These are phyloP conservation scores for Globisporangium canariense DNA, from an alignment of 352 stramenopile genomes.

Conservation along the genomic window DNA sequence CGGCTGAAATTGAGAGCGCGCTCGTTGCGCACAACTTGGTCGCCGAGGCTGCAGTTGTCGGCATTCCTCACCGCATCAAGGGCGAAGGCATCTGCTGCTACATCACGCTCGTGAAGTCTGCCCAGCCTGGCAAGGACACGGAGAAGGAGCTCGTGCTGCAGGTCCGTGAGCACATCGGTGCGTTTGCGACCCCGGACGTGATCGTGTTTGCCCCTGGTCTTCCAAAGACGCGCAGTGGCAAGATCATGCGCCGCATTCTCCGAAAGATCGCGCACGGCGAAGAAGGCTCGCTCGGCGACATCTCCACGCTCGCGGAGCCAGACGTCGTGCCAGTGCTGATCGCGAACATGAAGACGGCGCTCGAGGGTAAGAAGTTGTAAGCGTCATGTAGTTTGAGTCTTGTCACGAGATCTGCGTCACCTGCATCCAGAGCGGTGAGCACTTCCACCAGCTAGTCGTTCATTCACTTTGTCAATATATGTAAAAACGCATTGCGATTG, in stretches of 20 bases:
- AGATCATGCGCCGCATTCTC: constrained; percentile 99
- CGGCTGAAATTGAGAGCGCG: constrained; percentile 85
- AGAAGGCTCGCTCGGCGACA: constrained; percentile 93
- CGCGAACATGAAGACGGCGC: constrained; percentile 74
- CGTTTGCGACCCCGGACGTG: constrained; percentile 95
- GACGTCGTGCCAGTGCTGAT: constrained; percentile 93
- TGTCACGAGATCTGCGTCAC: background rate
- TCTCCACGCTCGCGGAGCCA: constrained; percentile 96
- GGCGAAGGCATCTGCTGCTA: constrained; percentile 96
- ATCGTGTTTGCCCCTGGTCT: constrained; percentile 91
- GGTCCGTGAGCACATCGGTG: constrained; percentile 92
- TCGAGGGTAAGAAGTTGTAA: constrained; percentile 67
- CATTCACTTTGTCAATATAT: constrained; percentile 3
- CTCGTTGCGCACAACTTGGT: constrained; percentile 92
- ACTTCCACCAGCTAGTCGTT: background rate
- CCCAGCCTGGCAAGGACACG: constrained; percentile 52
- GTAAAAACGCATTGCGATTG: too few relatives aligned
- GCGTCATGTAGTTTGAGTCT: constrained; percentile 3
- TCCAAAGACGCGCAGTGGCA: constrained; percentile 96
- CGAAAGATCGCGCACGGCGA: constrained; percentile 97
- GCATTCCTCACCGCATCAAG: constrained; percentile 95
- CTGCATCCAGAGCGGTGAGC: background rate
- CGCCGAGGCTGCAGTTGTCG: constrained; percentile 94
- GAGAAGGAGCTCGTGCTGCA: constrained; percentile 69
- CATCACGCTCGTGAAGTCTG: constrained; percentile 88